Evolutionary conservation across 2,329 filamentous ascomycete species (phyloP).

Genomic region (Microsporum canis): DNA sequence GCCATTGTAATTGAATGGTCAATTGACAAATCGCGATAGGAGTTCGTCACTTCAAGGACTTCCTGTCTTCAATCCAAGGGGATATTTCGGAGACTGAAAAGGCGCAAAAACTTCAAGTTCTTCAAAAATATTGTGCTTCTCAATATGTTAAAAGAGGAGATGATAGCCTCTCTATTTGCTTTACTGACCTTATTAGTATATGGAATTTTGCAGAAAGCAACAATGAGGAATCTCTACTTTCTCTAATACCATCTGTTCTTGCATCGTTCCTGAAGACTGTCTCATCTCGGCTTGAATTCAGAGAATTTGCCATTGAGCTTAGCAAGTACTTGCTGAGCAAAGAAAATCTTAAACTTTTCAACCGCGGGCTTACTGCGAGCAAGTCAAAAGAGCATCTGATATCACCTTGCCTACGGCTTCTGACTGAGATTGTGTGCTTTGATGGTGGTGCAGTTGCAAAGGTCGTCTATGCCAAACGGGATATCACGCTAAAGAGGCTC

Average conservation of each 20-base stretch:
- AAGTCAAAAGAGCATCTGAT: slow-evolving; percentile 81
- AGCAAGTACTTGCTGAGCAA: slow-evolving; percentile 73
- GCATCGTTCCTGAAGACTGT: slow-evolving; percentile 70
- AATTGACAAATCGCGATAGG: slow-evolving; percentile 19
- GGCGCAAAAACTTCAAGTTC: slow-evolving; percentile 31
- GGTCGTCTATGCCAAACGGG: slow-evolving; percentile 63
- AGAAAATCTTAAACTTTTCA: slow-evolving; percentile 67
- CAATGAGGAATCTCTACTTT: slow-evolving; percentile 70
- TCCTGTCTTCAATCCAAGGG: slow-evolving; percentile 30
- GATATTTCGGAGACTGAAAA: slow-evolving; percentile 26
- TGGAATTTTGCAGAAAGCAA: slow-evolving; percentile 75
- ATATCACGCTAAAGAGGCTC: slow-evolving; percentile 68
- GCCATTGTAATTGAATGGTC: background rate
- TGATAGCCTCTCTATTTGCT: slow-evolving; percentile 51
- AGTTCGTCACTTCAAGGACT: slow-evolving; percentile 35
- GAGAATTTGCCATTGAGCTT: slow-evolving; percentile 62
- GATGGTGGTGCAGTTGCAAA: slow-evolving; percentile 75
- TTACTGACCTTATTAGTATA: slow-evolving; percentile 71
- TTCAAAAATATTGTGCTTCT: slow-evolving; percentile 41
- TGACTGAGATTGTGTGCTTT: slow-evolving; percentile 74
- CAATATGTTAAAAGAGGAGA: slow-evolving; percentile 40
- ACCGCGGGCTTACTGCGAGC: slow-evolving; percentile 64
- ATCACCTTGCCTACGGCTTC: slow-evolving; percentile 71
- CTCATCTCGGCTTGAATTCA: slow-evolving; percentile 61
- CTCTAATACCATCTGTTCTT: slow-evolving; percentile 67